Conservation (phyloP, 202 grass and related monocot genomes). For the Saccharum hybrid region DNA sequence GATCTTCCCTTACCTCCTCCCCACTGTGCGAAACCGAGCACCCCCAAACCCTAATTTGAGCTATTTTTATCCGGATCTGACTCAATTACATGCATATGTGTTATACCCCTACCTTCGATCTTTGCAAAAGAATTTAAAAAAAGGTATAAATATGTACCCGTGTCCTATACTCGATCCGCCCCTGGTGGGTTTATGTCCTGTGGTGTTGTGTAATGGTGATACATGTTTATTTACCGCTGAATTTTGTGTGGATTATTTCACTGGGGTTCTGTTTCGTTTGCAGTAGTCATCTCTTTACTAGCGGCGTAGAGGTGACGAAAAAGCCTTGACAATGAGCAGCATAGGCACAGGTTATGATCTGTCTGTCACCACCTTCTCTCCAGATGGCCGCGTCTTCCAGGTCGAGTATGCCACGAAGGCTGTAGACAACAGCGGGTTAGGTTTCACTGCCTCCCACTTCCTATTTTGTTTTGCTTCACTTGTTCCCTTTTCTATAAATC, state of each 20-base stretch:
- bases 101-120: neutral
- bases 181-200: neutral
- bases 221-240: neutral
- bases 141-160: neutral
- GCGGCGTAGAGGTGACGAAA: neutral
- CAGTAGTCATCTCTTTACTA: neutral
- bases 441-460: neutral
- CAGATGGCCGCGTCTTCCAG: slow-evolving; percentile 86
- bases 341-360: slow-evolving; percentile 92
- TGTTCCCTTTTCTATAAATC: neutral
- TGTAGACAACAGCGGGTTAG: slow-evolving; percentile 90
- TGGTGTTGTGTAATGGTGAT: neutral
- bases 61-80: neutral
- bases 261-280: neutral
- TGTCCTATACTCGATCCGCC: neutral
- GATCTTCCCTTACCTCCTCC: neutral
- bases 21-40: neutral
- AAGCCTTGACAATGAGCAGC: slow-evolving; percentile 66
- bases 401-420: slow-evolving; percentile 92
- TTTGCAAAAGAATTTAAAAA: neutral
- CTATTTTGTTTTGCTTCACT: neutral
- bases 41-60: neutral
- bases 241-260: neutral
- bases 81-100: neutral
- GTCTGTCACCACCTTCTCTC: slow-evolving; percentile 92